phyloP scores from a whole-genome alignment of 2,329 filamentous ascomycete species.

The Diaporthe sp. region DNA sequence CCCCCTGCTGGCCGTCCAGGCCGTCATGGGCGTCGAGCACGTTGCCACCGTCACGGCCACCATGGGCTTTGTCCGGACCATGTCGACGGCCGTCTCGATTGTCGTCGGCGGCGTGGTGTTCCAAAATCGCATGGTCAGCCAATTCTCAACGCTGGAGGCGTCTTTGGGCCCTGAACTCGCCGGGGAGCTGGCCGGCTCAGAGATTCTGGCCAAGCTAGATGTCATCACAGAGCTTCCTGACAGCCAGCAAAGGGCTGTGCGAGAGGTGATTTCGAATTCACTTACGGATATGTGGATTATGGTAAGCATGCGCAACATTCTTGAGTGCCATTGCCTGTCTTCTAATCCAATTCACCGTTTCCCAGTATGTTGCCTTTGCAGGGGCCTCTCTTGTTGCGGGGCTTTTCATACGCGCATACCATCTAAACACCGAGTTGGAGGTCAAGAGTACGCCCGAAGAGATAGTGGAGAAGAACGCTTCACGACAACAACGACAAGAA shows the following conservation, averaged over 20 bases:
- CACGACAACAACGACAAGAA: too few species aligned
- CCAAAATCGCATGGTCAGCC: slow-evolving; percentile 47
- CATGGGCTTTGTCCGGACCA: slow-evolving; percentile 67
- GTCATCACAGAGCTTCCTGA: background rate
- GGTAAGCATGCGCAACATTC: background rate
- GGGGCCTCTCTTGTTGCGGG: too few species aligned
- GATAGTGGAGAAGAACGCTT: too few species aligned
- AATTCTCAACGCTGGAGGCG: background rate
- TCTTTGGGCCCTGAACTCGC: slow-evolving; percentile 54
- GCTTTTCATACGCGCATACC: too few species aligned
- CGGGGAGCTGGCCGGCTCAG: slow-evolving; percentile 59
- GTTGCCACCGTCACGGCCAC: slow-evolving; percentile 72
- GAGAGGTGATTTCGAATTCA: background rate
- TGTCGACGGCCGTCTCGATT: slow-evolving; percentile 66
- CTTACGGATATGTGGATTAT: background rate
- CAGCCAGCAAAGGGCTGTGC: background rate
- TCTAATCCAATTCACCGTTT: too few species aligned
- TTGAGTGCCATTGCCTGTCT: too few species aligned
- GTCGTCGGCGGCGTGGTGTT: slow-evolving; percentile 60
- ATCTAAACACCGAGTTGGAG: too few species aligned
- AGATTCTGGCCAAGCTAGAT: background rate
- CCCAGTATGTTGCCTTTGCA: too few species aligned
- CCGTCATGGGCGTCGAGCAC: slow-evolving; percentile 67
- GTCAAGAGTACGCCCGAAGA: too few species aligned
- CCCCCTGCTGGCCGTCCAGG: slow-evolving; percentile 72